Evolutionary conservation across 1,139 yeast genomes (phyloP).

Genomic region (Protomyces lactucae-debilis): DNA sequence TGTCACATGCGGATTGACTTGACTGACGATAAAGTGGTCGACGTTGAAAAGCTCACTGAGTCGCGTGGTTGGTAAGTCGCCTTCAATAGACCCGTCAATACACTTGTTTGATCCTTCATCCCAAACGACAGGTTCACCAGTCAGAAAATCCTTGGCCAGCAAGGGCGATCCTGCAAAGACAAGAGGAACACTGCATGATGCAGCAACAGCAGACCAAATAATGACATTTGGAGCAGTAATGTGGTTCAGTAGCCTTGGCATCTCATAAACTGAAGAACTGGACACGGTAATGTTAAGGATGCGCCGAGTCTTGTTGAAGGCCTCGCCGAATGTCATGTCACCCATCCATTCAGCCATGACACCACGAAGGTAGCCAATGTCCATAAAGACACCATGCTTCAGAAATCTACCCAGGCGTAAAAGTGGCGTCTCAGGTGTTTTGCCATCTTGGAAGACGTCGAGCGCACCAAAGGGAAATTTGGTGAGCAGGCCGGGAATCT

Average conservation of each 20-base stretch:
- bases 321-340: constrained; percentile 90
- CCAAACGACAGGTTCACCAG: constrained; percentile 71
- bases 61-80: constrained; percentile 84
- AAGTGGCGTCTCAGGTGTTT: constrained; percentile 44
- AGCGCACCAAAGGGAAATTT: constrained; percentile 47
- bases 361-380: constrained; percentile 60
- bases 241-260: constrained; percentile 77
- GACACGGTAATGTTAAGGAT: constrained; percentile 85
- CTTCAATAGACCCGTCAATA: constrained; percentile 94
- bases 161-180: constrained; percentile 81
- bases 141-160: constrained; percentile 71
- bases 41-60: constrained; percentile 94
- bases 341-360: constrained; percentile 83
- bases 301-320: constrained; percentile 76
- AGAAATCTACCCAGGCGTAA: constrained; percentile 57
- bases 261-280: constrained; percentile 53
- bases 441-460: constrained; percentile 53
- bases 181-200: constrained; percentile 91
- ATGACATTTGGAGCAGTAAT: constrained; percentile 92
- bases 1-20: constrained; percentile 93
- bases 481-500: constrained; percentile 54
- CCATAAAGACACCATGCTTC: constrained; percentile 84
- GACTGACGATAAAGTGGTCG: constrained; percentile 93
- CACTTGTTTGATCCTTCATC: constrained; percentile 73
- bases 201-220: constrained; percentile 93